These are phyloP conservation scores for Neonectria sp. DNA, from an alignment of 2,329 filamentous ascomycete species.

Conservation along the genomic window DNA sequence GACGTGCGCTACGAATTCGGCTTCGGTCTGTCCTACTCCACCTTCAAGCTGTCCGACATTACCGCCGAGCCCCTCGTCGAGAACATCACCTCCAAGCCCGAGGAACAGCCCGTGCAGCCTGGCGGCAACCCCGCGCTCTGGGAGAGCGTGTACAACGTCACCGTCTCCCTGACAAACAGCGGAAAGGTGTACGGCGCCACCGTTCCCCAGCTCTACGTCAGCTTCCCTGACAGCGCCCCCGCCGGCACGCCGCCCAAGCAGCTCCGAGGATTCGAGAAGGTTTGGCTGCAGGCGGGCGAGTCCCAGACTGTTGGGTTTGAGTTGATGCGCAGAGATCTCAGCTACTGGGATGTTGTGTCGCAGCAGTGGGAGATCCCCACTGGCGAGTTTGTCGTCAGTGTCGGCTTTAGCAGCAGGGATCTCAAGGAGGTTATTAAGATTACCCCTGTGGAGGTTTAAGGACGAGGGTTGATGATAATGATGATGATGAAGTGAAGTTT, in stretches of 20 bases:
- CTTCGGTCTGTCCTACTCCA: constrained; percentile 78
- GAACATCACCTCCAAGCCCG: constrained; percentile 48
- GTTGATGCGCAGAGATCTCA: constrained; percentile 63
- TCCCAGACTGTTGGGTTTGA: constrained; percentile 59
- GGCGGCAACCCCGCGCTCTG: constrained; percentile 72
- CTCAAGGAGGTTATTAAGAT: constrained; percentile 43
- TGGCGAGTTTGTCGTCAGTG: constrained; percentile 46
- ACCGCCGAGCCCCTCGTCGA: constrained; percentile 38
- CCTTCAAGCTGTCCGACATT: constrained; percentile 65
- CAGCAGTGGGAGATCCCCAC: constrained; percentile 57
- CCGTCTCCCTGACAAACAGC: constrained; percentile 65
- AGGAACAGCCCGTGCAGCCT: constrained; percentile 54
- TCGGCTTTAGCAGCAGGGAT: constrained; percentile 48
- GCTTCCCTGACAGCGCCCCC: constrained; percentile 55
- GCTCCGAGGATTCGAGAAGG: constrained; percentile 68
- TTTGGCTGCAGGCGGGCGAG: constrained; percentile 58
- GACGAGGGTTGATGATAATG: constrained; percentile 31
- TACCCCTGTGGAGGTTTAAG: constrained; percentile 39
- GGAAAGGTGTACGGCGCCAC: constrained; percentile 64
- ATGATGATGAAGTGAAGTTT: constrained; percentile 36
- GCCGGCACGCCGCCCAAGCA: constrained; percentile 63
- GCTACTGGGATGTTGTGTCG: constrained; percentile 62
- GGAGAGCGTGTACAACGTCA: constrained; percentile 64
- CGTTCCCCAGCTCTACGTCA: constrained; percentile 71
- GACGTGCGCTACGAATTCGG: constrained; percentile 76